Conservation (phyloP, 352 stramenopile species). For the Phytophthora uliginosa region DNA sequence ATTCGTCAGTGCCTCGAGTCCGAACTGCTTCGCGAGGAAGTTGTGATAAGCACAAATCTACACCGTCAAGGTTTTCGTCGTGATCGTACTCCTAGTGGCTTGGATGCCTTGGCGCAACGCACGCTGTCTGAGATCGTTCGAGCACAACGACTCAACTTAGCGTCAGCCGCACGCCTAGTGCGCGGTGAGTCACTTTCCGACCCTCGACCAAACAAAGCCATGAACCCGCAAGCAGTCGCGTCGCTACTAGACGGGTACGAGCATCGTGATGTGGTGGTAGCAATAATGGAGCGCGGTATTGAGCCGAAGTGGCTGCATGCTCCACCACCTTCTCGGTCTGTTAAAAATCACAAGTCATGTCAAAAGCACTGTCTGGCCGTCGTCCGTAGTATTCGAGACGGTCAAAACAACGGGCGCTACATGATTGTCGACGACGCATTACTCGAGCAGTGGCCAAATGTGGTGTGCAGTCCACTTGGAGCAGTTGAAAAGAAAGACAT, state of each 20-base stretch:
- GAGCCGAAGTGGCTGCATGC: neutral
- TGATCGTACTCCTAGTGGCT: neutral
- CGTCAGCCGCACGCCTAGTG: neutral
- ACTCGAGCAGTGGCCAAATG: neutral
- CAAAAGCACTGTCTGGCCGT: neutral
- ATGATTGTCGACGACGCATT: neutral
- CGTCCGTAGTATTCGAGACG: neutral
- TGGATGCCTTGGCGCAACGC: neutral
- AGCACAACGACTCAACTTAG: neutral
- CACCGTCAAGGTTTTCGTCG: neutral
- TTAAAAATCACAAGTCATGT: neutral
- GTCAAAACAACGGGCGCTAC: conserved; percentile 1
- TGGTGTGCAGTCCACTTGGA: neutral
- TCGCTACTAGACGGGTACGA: neutral
- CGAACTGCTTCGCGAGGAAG: neutral
- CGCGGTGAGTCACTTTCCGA: neutral
- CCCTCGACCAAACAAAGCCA: neutral
- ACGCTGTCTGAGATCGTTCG: neutral
- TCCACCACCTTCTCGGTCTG: neutral
- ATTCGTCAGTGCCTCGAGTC: neutral
- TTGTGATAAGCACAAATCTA: neutral
- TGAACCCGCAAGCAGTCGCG: neutral
- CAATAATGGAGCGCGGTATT: neutral
- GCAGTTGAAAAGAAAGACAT: neutral
- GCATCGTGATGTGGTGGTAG: neutral